Evolutionary conservation across 371 early-diverging fungal species (phyloP).

Genomic region (Rhizopus sp.): DNA sequence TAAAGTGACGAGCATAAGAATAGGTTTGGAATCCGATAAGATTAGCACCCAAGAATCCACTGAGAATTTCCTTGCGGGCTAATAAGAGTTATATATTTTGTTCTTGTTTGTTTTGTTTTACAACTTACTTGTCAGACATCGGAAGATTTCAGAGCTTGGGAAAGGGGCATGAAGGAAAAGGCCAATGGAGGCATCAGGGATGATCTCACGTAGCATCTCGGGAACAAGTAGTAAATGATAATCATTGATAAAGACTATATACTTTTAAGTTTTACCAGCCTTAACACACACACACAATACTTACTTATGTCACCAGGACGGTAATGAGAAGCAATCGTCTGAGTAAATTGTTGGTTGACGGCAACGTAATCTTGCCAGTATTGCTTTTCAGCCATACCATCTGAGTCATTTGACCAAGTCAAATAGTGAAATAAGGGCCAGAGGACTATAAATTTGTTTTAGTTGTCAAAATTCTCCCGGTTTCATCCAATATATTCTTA

Average conservation of each 20-base stretch:
- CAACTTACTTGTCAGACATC: constrained; percentile 82
- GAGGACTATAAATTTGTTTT: no score
- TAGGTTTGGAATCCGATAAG: constrained; percentile 96
- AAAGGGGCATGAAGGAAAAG: constrained; percentile 98
- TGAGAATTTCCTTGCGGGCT: constrained; percentile 88
- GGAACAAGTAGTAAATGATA: constrained; percentile 97
- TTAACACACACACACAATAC: not conserved
- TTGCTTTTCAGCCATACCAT: constrained; percentile 60
- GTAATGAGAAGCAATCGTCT: constrained; percentile 71
- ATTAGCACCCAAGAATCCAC: constrained; percentile 89
- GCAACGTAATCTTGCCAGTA: constrained; percentile 86
- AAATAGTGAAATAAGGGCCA: constrained; percentile 99
- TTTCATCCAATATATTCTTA: constrained; percentile 42
- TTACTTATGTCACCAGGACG: constrained; percentile 83
- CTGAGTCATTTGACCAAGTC: constrained; percentile 71
- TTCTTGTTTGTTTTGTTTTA: constrained; percentile 16
- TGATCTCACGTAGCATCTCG: constrained; percentile 79
- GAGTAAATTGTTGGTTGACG: constrained; percentile 85
- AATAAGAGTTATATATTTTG: not conserved
- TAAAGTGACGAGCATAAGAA: constrained; percentile 95
- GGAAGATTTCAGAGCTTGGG: constrained; percentile 93
- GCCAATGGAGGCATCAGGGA: constrained; percentile 89
- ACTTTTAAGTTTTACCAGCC: not conserved
- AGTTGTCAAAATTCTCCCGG: no score
- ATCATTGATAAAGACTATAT: constrained; percentile 97